Conservation (phyloP, 208 protist genomes). For the Polymyxa betae region DNA sequence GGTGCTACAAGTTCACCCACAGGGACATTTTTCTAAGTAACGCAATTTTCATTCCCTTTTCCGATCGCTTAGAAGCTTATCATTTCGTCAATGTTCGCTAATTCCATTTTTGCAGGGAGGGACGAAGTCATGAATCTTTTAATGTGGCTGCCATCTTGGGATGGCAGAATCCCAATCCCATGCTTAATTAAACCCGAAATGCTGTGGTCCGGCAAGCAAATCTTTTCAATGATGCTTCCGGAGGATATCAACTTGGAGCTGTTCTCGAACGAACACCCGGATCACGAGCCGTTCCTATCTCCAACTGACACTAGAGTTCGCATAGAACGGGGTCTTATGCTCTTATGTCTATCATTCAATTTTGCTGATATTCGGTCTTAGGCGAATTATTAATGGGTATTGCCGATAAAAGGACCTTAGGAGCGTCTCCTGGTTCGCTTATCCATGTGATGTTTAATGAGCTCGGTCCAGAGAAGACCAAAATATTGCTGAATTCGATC, state of each 20-base stretch:
- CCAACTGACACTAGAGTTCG: constrained; percentile 68
- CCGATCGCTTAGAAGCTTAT: constrained; percentile 75
- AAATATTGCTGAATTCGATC: constrained; percentile 82
- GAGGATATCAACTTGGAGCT: constrained; percentile 83
- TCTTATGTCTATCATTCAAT: background rate
- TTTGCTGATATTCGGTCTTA: background rate
- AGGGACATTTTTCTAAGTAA: constrained; percentile 62
- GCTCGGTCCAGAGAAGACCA: constrained; percentile 87
- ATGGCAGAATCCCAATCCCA: constrained; percentile 89
- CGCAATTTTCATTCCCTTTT: background rate
- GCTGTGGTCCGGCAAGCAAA: constrained; percentile 99
- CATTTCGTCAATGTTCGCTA: constrained; percentile 92
- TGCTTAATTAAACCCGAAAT: constrained; percentile 95
- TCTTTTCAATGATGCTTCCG: constrained; percentile 96
- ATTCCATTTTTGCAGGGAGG: constrained; percentile 71
- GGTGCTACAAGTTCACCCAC: constrained; percentile 65
- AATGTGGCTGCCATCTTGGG: constrained; percentile 91
- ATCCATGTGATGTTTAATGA: constrained; percentile 97
- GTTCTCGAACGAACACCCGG: constrained; percentile 59
- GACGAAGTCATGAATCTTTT: constrained; percentile 96
- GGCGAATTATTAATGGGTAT: constrained; percentile 74
- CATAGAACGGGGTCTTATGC: constrained; percentile 70
- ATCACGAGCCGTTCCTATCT: constrained; percentile 64
- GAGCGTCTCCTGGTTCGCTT: constrained; percentile 78
- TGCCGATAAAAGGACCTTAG: constrained; percentile 73